These are phyloP conservation scores for Paulownia fortunei DNA, from an alignment of 257 asterid genomes.

Conservation along the genomic window DNA sequence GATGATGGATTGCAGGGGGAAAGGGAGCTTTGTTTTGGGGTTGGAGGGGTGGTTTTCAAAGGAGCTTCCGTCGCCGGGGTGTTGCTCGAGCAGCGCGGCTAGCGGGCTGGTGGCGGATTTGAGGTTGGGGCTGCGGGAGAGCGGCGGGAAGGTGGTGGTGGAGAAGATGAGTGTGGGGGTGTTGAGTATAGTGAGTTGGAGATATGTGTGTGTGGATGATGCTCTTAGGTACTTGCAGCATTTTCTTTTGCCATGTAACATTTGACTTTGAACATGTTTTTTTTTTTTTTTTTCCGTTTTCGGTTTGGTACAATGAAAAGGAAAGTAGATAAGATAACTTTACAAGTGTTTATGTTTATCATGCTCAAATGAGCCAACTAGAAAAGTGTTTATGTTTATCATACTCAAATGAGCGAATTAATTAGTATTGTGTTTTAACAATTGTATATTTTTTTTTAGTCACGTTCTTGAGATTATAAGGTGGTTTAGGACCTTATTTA, in stretches of 20 bases:
- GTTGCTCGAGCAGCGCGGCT: constrained; percentile 51
- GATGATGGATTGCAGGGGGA: constrained; percentile 80
- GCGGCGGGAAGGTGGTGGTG: constrained; percentile 56
- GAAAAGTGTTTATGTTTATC: too few species aligned
- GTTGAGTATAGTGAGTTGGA: constrained; percentile 83
- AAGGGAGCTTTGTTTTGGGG: constrained; percentile 71
- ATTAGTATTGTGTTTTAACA: too few species aligned
- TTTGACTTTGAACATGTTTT: neutral
- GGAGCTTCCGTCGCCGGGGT: constrained; percentile 75
- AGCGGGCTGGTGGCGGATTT: constrained; percentile 84
- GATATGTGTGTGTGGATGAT: constrained; percentile 74
- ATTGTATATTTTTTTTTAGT: too few species aligned
- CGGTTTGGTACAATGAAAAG: too few species aligned
- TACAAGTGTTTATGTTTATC: too few species aligned
- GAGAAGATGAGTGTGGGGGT: constrained; percentile 79
- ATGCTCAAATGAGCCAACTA: too few species aligned
- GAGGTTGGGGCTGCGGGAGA: constrained; percentile 63
- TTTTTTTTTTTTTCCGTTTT: too few species aligned
- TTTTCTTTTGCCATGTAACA: constrained; percentile 55
- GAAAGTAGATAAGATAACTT: too few species aligned
- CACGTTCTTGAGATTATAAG: too few species aligned
- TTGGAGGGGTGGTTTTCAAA: constrained; percentile 87
- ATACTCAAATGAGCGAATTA: too few species aligned
- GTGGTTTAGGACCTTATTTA: too few species aligned
- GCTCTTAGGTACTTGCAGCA: constrained; percentile 82